These are phyloP conservation scores for Parsonsia alboflavescens DNA, from an alignment of 257 asterid species.

Conservation along the genomic window DNA sequence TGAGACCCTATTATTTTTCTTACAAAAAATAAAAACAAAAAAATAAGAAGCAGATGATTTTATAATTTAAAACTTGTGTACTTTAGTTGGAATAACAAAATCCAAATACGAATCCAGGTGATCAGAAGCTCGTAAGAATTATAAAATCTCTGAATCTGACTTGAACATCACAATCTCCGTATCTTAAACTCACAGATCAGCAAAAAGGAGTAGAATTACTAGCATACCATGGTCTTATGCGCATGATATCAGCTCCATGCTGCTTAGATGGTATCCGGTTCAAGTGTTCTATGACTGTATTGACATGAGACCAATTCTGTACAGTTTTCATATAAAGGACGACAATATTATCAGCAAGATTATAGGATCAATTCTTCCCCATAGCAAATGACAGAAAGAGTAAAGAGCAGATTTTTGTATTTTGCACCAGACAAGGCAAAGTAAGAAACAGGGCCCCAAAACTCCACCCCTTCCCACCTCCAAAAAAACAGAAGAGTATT, in stretches of 20 bases:
- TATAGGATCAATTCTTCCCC: conserved; percentile 1
- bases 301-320: conserved; percentile 96
- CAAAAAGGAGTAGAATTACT: conserved; percentile 10
- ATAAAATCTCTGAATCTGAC: not conserved
- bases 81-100: not conserved
- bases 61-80: not conserved
- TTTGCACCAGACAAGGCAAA: not conserved
- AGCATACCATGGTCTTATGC: conserved; percentile 84
- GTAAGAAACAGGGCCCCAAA: not conserved
- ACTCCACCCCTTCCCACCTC: not conserved
- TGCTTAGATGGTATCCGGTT: conserved; percentile 77
- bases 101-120: not conserved
- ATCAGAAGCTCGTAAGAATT: not conserved
- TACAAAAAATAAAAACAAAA: not conserved
- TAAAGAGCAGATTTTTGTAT: not conserved
- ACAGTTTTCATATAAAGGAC: conserved; percentile 13
- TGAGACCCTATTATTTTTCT: not conserved
- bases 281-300: conserved; percentile 61
- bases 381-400: not conserved
- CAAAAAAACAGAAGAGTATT: not conserved
- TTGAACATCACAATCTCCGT: not conserved
- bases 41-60: not conserved
- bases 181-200: conserved; percentile 2
- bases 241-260: conserved; percentile 91
- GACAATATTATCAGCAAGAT: conserved; percentile 18